A percentile compares a stretch with the other conserved stretches of the same genome.
These are phyloP conservation scores for Caloboletus inedulis DNA, from an alignment of 1,284 basidiomycete genomes.

Conservation along the genomic window DNA sequence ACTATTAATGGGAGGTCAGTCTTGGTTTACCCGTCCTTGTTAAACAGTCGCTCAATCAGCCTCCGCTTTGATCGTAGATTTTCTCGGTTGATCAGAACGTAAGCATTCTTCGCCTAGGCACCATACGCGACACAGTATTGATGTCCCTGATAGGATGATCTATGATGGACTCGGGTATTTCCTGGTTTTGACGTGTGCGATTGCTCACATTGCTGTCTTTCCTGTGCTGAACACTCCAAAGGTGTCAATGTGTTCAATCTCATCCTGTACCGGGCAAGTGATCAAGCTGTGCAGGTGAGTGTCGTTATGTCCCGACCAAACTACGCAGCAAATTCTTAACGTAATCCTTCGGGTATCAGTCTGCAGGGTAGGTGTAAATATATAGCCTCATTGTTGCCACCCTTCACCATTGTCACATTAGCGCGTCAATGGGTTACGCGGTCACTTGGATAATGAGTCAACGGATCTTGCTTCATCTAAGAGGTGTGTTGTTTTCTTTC, in stretches of 20 bases:
- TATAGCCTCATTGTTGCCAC: neutral
- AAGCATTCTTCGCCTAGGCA: constrained; percentile 1
- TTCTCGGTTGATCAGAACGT: constrained; percentile 32
- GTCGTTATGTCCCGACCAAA: constrained; percentile 12
- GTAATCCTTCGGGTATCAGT: constrained; percentile 19
- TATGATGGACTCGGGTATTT: constrained; percentile 37
- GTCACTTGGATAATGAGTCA: constrained; percentile 42
- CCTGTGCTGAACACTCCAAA: constrained; percentile 5
- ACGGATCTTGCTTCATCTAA: constrained; percentile 36
- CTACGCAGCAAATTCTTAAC: neutral
- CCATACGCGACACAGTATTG: neutral
- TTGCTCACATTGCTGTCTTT: neutral
- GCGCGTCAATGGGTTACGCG: constrained; percentile 35
- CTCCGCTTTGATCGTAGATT: constrained; percentile 18
- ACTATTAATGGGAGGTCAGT: constrained; percentile 29
- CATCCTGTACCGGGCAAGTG: constrained; percentile 23
- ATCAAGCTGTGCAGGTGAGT: constrained; percentile 26
- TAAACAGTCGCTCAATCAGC: constrained; percentile 8
- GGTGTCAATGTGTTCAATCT: constrained; percentile 31
- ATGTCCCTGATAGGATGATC: constrained; percentile 28
- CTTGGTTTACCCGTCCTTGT: neutral
- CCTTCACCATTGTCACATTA: constrained; percentile 10
- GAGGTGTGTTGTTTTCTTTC: constrained; percentile 16
- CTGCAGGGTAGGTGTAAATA: constrained; percentile 27
- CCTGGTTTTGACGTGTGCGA: constrained; percentile 30